Base-by-base conservation (phyloP, 495 filamentous ascomycete genomes). In the Penicillium bialowiezense region DNA sequence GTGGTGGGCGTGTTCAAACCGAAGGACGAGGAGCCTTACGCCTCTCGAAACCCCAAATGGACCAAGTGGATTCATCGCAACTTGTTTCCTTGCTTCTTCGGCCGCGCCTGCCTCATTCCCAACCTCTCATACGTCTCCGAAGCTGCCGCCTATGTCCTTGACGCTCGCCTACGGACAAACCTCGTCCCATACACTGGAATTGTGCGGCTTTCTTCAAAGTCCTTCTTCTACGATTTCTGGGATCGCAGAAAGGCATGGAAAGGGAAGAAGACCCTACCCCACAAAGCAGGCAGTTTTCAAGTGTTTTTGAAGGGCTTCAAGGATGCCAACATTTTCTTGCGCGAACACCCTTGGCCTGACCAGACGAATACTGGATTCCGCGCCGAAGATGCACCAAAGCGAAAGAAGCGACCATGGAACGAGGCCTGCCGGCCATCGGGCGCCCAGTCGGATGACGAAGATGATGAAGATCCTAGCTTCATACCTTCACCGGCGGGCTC, bases 111-210 rank as follows among this genome's bases (percentile, higher is more conserved):
- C 62, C 80, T 99, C 46, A 99, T 99, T 68, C 93, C 93, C 33
- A 99, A 99, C 64, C 77, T 99, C n/a, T 96, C 91, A 40, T 99
- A 99, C 65, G 89, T 99, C 58, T 97, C 91, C 50, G 93, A 99
- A 74, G 93, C 93, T 14, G 93, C 93, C 10, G 92, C 93, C 33
- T 99, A 96, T 65, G 87, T 95, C 3, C 81, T 99, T 36, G 93
- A 99, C 71, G 83, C 83, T 48, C 88, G 92, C 54, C 75, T 99
- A 29, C 87, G 84, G 44, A 97, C 93, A 17, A 86, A 95, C 67
- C 71, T 99, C 41, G 93, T 99, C 10, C 93, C 93, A 0, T 97
- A 96, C 54, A 99, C 93, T 24, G 93, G 93, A 62, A 88, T 99
- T 48, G 90, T 97, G 8, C 87, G 87, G 54, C 75, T 99, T 26